A percentile compares a stretch with the other conserved stretches of the same genome.
Conservation (phyloP, 202 grass and related monocot species). For the Brachypodium distachyon region DNA sequence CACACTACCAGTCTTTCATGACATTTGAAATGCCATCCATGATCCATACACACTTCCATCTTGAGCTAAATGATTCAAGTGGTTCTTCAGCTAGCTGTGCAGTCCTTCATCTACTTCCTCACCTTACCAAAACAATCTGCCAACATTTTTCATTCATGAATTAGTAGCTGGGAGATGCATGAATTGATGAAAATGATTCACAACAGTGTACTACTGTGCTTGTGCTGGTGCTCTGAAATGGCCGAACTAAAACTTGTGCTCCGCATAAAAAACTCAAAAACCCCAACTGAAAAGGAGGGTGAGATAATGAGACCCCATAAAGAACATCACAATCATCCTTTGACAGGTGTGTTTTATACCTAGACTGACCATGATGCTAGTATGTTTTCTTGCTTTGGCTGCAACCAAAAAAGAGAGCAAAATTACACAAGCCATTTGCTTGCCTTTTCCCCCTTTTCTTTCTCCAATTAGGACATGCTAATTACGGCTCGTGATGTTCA, state of each 20-base stretch:
- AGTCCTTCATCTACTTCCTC: background rate
- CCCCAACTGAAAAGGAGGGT: background rate
- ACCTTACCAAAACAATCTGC: background rate
- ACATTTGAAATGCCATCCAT: background rate
- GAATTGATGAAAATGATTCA: background rate
- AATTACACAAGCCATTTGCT: background rate
- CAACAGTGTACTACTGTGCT: slow-evolving; percentile 5
- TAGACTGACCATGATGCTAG: background rate
- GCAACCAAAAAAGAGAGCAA: background rate
- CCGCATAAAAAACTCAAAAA: too few species aligned
- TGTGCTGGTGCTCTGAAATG: too few species aligned
- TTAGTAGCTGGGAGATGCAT: background rate
- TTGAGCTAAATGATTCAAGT: background rate
- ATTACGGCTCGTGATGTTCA: background rate
- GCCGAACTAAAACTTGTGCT: too few species aligned
- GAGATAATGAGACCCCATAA: background rate
- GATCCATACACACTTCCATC: background rate
- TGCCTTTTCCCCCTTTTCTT: background rate
- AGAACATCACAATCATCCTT: background rate
- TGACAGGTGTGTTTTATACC: slow-evolving; percentile 4
- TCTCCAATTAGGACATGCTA: background rate
- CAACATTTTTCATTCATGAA: background rate
- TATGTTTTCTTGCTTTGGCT: background rate
- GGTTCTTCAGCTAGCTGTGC: background rate
- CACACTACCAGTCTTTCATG: background rate